phyloP scores from a whole-genome alignment of 768 basidiomycete species.

The Steccherinum ochraceum region DNA sequence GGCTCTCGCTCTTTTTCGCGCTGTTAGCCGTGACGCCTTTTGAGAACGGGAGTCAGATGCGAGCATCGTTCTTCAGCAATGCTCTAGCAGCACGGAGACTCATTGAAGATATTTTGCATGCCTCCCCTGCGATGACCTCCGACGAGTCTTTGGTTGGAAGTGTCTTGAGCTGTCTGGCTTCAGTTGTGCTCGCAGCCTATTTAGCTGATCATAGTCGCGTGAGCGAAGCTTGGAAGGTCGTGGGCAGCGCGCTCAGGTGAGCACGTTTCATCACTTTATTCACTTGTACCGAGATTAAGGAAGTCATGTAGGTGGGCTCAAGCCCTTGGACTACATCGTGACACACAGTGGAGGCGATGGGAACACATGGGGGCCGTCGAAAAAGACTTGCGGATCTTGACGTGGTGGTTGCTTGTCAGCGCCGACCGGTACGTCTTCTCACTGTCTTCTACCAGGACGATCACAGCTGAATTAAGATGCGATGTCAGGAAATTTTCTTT shows the following conservation, averaged over 20 bases:
- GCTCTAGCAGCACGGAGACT: slow-evolving; percentile 40
- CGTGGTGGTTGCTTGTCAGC: slow-evolving; percentile 20
- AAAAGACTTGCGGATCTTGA: slow-evolving; percentile 15
- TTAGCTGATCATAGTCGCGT: slow-evolving; percentile 40
- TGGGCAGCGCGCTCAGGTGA: slow-evolving; percentile 13
- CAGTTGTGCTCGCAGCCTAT: slow-evolving; percentile 38
- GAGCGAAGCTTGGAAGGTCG: slow-evolving; percentile 32
- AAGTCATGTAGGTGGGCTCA: slow-evolving; percentile 17
- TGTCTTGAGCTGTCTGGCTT: slow-evolving; percentile 39
- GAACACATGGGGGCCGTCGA: slow-evolving; percentile 20
- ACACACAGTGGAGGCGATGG: slow-evolving; percentile 22
- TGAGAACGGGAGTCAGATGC: slow-evolving; percentile 11
- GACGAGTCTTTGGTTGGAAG: slow-evolving; percentile 26
- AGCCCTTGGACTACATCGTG: slow-evolving; percentile 22
- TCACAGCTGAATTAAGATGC: no score
- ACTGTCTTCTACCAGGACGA: no score
- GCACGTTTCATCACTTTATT: no score
- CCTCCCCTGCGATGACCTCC: slow-evolving; percentile 14
- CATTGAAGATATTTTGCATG: slow-evolving; percentile 33
- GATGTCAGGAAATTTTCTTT: slow-evolving; percentile 33
- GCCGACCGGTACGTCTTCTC: slow-evolving; percentile 16
- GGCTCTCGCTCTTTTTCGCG: slow-evolving; percentile 45
- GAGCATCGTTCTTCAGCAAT: slow-evolving; percentile 32
- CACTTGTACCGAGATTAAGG: no score
- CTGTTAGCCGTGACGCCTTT: slow-evolving; percentile 39